Percentiles rank a stretch among this genome's conserved stretches.
Evolutionary conservation across 805 yeast genomes (phyloP).

Genomic region (Lachancea lanzarotensis): DNA sequence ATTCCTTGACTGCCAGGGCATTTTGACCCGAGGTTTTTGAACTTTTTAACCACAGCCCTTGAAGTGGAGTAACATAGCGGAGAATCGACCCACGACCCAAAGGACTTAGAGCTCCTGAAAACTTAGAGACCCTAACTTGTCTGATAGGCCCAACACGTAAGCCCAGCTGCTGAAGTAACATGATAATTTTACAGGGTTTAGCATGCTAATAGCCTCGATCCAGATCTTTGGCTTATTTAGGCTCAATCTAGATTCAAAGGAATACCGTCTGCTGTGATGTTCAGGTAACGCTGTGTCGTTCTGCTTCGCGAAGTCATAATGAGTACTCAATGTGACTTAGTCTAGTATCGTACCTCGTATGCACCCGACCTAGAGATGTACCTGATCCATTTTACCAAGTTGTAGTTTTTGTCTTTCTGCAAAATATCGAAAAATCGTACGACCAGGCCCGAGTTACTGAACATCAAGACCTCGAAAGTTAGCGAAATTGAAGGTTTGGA

Average conservation of each 20-base stretch:
- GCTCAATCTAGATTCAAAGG: no score
- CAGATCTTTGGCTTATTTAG: no score
- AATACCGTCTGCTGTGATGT: no score
- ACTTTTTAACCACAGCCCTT: background rate
- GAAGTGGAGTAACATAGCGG: background rate
- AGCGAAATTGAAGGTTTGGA: constrained; percentile 69
- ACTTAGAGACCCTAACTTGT: no score
- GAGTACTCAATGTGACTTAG: background rate
- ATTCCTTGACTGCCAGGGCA: background rate
- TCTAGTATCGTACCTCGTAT: constrained; percentile 67
- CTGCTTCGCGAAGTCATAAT: no score
- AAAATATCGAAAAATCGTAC: constrained; percentile 65
- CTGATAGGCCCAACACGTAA: no score
- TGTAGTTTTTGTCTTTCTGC: constrained; percentile 49
- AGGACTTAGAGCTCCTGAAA: no score
- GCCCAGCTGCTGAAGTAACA: no score
- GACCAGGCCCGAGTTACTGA: constrained; percentile 66
- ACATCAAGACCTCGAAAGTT: constrained; percentile 64
- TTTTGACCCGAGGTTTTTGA: background rate
- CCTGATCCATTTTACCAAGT: constrained; percentile 82
- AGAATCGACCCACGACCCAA: no score
- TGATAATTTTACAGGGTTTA: no score
- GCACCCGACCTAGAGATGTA: constrained; percentile 71
- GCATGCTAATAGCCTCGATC: no score
- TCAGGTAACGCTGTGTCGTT: no score